A percentile compares a stretch with the other conserved stretches of the same genome.
Conservation (phyloP, 192 early-diverging fungal genomes). For the Coemansia sp. region DNA sequence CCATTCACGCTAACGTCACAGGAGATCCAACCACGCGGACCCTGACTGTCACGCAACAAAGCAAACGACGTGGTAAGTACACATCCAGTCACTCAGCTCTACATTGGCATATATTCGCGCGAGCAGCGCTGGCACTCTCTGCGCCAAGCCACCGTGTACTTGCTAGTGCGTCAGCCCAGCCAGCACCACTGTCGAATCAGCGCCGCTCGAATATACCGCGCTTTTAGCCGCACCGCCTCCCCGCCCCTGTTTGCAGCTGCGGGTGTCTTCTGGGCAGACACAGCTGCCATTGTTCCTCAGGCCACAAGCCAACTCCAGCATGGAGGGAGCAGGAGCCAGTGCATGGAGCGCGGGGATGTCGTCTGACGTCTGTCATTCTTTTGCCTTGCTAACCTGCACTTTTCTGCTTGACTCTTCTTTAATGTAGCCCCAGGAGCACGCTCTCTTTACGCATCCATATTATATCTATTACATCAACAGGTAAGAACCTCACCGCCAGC, state of each 20-base stretch:
- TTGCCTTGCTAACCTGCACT: slow-evolving; percentile 1
- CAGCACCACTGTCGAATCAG: slow-evolving; percentile 7
- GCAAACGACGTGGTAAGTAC: slow-evolving; percentile 4
- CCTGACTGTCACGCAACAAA: not conserved
- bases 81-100: not conserved
- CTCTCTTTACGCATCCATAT: not conserved
- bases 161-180: slow-evolving; percentile 2
- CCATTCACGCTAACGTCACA: not conserved
- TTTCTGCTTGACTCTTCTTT: not conserved
- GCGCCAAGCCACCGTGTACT: slow-evolving; percentile 8
- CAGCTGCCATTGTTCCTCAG: slow-evolving; percentile 9
- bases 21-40: not conserved
- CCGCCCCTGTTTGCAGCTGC: slow-evolving; percentile 1
- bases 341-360: slow-evolving; percentile 12
- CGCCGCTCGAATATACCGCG: slow-evolving; percentile 12
- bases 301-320: slow-evolving; percentile 8
- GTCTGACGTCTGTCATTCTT: slow-evolving; percentile 10
- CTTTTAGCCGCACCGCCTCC: slow-evolving; percentile 8
- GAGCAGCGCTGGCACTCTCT: not conserved
- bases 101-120: not conserved
- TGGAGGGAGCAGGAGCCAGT: slow-evolving; percentile 1
- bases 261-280: slow-evolving; percentile 4
- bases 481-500: not conserved
- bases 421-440: slow-evolving; percentile 9
- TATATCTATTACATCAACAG: slow-evolving; percentile 9